phyloP scores from a whole-genome alignment of 805 yeast genomes.

The Cyberlindnera xishuangbannaensis region DNA sequence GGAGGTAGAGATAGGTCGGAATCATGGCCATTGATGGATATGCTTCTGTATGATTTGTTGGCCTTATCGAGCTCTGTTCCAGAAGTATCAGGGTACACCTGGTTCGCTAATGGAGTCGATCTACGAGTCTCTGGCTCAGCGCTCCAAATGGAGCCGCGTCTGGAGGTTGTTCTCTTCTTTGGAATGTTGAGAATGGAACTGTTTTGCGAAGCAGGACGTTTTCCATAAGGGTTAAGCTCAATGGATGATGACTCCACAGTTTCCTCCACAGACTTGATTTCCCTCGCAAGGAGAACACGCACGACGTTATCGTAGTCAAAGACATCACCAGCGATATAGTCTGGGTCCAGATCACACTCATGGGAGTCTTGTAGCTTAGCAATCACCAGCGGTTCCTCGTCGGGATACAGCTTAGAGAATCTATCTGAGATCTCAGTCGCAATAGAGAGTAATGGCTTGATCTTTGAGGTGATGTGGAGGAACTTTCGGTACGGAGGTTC shows the following conservation, averaged over 20 bases:
- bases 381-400: constrained; percentile 47
- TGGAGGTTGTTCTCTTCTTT: constrained; percentile 22
- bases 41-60: constrained; percentile 21
- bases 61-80: too few relatives aligned
- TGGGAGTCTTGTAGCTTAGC: constrained; percentile 60
- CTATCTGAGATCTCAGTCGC: constrained; percentile 50
- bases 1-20: constrained; percentile 30
- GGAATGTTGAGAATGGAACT: constrained; percentile 22
- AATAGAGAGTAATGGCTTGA: constrained; percentile 41
- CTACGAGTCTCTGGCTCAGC: constrained; percentile 24
- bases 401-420: constrained; percentile 61
- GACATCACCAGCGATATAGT: constrained; percentile 58
- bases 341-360: constrained; percentile 77
- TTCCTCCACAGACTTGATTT: constrained; percentile 27
- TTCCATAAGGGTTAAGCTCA: constrained; percentile 10
- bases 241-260: constrained; percentile 6
- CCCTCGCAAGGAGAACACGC: constrained; percentile 38
- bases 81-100: constrained; percentile 28
- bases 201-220: constrained; percentile 23
- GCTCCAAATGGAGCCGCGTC: constrained; percentile 17
- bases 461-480: constrained; percentile 53
- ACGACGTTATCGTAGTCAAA: constrained; percentile 47
- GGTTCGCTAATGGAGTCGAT: constrained; percentile 36
- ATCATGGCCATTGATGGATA: constrained; percentile 24
- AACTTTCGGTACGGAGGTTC: constrained; percentile 38